Percentiles rank a stretch among this genome's conserved stretches.
Conservation (phyloP, 1,139 yeast species). For the Yamadazyma dendronema region DNA sequence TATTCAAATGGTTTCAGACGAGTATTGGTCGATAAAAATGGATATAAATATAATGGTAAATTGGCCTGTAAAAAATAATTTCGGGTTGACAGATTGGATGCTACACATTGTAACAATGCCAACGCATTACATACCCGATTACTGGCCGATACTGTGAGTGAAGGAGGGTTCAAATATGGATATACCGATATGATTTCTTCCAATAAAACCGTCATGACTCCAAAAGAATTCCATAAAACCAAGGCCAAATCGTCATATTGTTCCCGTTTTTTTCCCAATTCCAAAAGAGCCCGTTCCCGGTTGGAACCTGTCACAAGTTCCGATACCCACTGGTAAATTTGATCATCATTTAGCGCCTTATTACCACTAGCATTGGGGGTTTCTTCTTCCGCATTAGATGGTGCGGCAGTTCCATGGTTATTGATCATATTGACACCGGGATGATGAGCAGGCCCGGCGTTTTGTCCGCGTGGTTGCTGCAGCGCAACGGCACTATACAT, state of each 20-base stretch:
- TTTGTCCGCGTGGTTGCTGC: conserved; percentile 10
- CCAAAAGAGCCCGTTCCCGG: conserved; percentile 88
- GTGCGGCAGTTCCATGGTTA: background rate
- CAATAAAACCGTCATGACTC: conserved; percentile 88
- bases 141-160: conserved; percentile 79
- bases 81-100: conserved; percentile 90
- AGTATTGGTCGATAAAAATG: conserved; percentile 88
- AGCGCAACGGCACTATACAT: conserved; percentile 16
- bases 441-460: too few species aligned
- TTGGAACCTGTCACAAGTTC: conserved; percentile 88
- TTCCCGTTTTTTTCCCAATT: conserved; percentile 90
- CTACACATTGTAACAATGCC: conserved; percentile 93
- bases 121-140: conserved; percentile 95
- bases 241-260: conserved; percentile 92
- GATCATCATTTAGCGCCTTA: conserved; percentile 77
- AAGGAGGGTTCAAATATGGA: conserved; percentile 86
- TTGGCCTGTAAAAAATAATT: conserved; percentile 84
- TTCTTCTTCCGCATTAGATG: conserved; percentile 2
- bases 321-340: conserved; percentile 85
- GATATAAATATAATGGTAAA: conserved; percentile 87
- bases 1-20: conserved; percentile 93
- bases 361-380: conserved; percentile 8
- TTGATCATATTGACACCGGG: background rate
- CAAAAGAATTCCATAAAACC: conserved; percentile 93
- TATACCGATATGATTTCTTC: conserved; percentile 91